Evolutionary conservation across 2,329 filamentous ascomycete genomes (phyloP).

Genomic region (Tolypocladium nubicola): DNA sequence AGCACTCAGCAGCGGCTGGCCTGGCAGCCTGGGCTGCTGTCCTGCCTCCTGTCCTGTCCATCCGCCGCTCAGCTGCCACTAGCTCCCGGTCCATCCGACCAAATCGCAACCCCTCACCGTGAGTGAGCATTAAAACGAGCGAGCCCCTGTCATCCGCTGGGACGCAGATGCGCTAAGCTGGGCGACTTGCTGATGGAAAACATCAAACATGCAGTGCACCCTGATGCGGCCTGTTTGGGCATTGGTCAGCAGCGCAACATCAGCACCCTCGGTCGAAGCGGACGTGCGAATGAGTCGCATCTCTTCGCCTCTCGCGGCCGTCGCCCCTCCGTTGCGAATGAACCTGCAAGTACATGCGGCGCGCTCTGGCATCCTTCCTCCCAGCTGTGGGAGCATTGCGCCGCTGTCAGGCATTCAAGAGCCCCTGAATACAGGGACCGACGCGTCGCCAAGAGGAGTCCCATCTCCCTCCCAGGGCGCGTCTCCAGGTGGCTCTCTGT

Average conservation of each 20-base stretch:
- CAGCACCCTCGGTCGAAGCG: not conserved
- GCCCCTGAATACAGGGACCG: not conserved
- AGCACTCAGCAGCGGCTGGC: not conserved
- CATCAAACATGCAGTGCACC: not conserved
- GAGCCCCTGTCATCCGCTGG: not conserved
- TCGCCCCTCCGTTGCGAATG: not conserved
- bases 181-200: not conserved
- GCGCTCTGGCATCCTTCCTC: not conserved
- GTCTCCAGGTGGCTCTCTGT: not conserved
- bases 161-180: not conserved
- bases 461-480: not conserved
- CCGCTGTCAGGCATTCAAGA: not conserved
- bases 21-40: not conserved
- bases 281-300: not conserved
- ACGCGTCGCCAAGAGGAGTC: not conserved
- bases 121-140: not conserved
- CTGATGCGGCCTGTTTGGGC: not conserved
- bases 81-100: constrained; percentile 11
- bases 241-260: not conserved
- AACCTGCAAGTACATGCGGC: not conserved
- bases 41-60: not conserved
- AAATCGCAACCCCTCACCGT: not conserved
- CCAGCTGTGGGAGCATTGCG: not conserved
- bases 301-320: not conserved
- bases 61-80: not conserved